Base-by-base conservation (phyloP, 2,329 filamentous ascomycete genomes). In the Fusarium metavorans region DNA sequence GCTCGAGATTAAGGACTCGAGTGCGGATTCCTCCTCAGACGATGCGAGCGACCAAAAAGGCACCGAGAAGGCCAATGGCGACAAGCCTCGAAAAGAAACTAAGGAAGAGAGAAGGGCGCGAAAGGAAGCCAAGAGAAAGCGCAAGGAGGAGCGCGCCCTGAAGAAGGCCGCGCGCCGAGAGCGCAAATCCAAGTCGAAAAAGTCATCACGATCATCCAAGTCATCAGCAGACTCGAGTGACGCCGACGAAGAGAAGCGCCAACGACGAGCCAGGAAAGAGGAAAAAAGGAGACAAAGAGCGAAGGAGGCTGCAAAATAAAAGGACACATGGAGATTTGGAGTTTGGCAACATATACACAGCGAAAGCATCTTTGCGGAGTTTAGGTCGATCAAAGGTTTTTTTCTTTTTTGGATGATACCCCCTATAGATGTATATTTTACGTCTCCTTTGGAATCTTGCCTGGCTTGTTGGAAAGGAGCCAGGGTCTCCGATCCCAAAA, bases 401-500 rank as follows among this genome's bases (percentile, higher is more conserved):
- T 70, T 66, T 54, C 68, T 11, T 50, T 70, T 66, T 76, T 78
- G 61, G 70, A 80, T 78, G 78, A 82, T 82, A 82, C 80, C 81
- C 81, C 57, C 50, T 54, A 69, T 74, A 75, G 72, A 79, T 72
- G 69, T 73, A 73, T 72, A 73, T 74, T 81, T 76, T 74, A 87
- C 63, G 84, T 85, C 80, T 91, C 88, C 79, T 90, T 91, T n/a
- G 91, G 91, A 76, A 92, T 86, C 79, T 90, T 92, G 25, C 93
- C 93, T 6, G 92, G 92, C 82, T 91, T 93, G 73, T 93, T 92
- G 1, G 92, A 94, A 63, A 95, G 81, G 66, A 97, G 87, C 94
- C 95, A 98, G 2, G 95, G 95, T 80, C 95, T 88, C 78, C 88
- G 89, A 73, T 94, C 89, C 97, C 97, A 99, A 81, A 99, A 99